Evolutionary conservation across 139 green algal species (phyloP).

Genomic region (Chlamydomonas applanata): DNA sequence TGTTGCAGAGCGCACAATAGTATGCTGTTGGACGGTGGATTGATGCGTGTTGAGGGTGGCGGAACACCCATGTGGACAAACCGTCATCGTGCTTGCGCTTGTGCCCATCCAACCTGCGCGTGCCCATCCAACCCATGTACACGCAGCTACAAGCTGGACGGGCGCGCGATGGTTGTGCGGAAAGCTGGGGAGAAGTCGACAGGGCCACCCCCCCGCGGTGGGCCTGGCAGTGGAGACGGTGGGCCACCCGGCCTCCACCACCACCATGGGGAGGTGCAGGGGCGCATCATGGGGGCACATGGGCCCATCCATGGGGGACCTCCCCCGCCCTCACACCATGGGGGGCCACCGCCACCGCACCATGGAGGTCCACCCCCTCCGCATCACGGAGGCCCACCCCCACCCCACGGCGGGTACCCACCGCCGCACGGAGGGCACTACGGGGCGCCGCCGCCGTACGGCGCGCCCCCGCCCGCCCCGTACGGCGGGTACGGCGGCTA

Average conservation of each 20-base stretch:
- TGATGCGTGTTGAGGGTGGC: too few relatives aligned
- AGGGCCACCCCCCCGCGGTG: background rate
- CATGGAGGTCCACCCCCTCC: constrained; percentile 2
- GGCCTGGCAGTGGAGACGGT: background rate
- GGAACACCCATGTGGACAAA: too few relatives aligned
- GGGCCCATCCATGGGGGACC: background rate
- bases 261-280: constrained; percentile 13
- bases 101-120: background rate
- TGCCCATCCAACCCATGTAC: background rate
- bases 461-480: background rate
- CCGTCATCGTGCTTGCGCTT: background rate
- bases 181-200: constrained; percentile 41
- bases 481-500: too few relatives aligned
- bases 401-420: constrained; percentile 2
- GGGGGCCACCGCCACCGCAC: constrained; percentile 10
- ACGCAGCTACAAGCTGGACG: constrained; percentile 40
- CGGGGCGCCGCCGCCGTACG: background rate
- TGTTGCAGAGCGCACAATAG: background rate
- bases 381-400: constrained; percentile 3
- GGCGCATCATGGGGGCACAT: background rate
- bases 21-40: background rate
- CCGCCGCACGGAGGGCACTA: background rate
- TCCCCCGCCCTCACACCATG: background rate
- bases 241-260: background rate
- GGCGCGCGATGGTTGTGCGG: constrained; percentile 45